Evolutionary conservation across 2,329 filamentous ascomycete genomes (phyloP).

Genomic region (Xenosphaeropsis pyriputrescens): DNA sequence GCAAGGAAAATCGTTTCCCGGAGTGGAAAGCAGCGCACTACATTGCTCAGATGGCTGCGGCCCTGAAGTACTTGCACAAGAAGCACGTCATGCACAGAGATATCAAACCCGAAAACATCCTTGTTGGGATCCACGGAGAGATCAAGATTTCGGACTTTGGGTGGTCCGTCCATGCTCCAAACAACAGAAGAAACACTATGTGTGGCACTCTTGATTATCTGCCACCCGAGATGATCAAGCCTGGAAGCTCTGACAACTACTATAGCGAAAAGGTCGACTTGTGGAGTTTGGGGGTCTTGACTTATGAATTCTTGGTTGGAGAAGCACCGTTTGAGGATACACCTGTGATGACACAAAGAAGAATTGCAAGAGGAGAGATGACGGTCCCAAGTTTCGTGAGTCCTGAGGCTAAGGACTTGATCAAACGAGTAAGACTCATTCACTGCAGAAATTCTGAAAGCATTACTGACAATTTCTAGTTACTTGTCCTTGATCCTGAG

Average conservation of each 20-base stretch:
- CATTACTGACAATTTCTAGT: conserved; percentile 27
- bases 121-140: conserved; percentile 91
- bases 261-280: conserved; percentile 94
- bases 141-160: conserved; percentile 98
- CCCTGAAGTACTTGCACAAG: conserved; percentile 79
- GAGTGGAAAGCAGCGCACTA: conserved; percentile 62
- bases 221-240: conserved; percentile 92
- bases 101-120: conserved; percentile 96
- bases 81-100: conserved; percentile 97
- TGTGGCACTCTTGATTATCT: conserved; percentile 96
- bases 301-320: conserved; percentile 90
- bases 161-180: conserved; percentile 95
- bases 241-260: conserved; percentile 66
- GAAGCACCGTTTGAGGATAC: conserved; percentile 97
- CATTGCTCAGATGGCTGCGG: conserved; percentile 67
- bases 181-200: conserved; percentile 85
- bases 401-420: conserved; percentile 78
- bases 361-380: conserved; percentile 86
- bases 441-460: not conserved
- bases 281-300: conserved; percentile 90
- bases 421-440: conserved; percentile 61
- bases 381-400: conserved; percentile 82
- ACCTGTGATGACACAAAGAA: conserved; percentile 81
- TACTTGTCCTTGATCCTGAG: conserved; percentile 84
- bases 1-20: conserved; percentile 51